These are phyloP conservation scores for Drechmeria coniospora DNA, from an alignment of 2,329 filamentous ascomycete genomes.

Conservation along the genomic window DNA sequence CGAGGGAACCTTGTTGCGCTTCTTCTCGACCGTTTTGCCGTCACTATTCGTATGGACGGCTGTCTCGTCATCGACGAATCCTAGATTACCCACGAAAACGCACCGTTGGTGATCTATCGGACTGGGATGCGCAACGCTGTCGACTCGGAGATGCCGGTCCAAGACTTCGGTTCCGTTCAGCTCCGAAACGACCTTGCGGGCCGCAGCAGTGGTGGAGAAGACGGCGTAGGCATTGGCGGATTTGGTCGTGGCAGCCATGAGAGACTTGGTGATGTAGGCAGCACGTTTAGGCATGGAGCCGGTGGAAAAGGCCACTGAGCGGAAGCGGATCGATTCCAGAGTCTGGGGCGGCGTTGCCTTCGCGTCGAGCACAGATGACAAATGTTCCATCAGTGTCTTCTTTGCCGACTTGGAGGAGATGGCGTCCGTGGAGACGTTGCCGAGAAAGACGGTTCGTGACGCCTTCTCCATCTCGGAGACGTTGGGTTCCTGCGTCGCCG, in stretches of 20 bases:
- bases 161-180: slow-evolving; percentile 78
- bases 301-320: slow-evolving; percentile 74
- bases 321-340: slow-evolving; percentile 84
- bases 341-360: slow-evolving; percentile 45
- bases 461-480: slow-evolving; percentile 64
- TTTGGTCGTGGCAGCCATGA: slow-evolving; percentile 83
- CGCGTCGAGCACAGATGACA: slow-evolving; percentile 55
- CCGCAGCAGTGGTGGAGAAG: slow-evolving; percentile 61
- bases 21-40: slow-evolving; percentile 53
- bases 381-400: slow-evolving; percentile 61
- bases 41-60: slow-evolving; percentile 49
- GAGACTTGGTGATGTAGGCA: slow-evolving; percentile 78
- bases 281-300: slow-evolving; percentile 75
- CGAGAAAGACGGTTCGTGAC: slow-evolving; percentile 77
- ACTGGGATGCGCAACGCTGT: slow-evolving; percentile 77
- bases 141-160: slow-evolving; percentile 76
- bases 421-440: slow-evolving; percentile 73
- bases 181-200: slow-evolving; percentile 56
- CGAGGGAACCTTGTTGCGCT: slow-evolving; percentile 57
- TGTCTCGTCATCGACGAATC: slow-evolving; percentile 87
- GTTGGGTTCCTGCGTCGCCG: slow-evolving; percentile 35
- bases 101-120: slow-evolving; percentile 74
- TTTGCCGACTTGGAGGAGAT: slow-evolving; percentile 71
- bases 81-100: slow-evolving; percentile 90
- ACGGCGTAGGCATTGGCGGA: slow-evolving; percentile 92